phyloP scores from a whole-genome alignment of 345 rosid genomes.

The Citrus unshiu region DNA sequence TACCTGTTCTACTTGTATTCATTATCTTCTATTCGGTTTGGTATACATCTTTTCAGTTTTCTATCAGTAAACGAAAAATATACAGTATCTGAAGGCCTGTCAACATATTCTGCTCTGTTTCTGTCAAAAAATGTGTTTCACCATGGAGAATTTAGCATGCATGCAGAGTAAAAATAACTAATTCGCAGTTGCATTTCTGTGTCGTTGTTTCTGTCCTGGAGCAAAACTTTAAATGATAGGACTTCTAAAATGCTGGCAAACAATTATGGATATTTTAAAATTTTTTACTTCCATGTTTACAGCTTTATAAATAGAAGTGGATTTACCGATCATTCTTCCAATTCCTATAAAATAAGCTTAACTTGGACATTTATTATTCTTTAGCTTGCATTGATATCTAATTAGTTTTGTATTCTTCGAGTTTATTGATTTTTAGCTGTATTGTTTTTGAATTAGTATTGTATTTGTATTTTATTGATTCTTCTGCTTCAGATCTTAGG shows the following conservation, averaged over 20 bases:
- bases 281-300: not conserved
- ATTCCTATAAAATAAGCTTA: not conserved
- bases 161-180: not conserved
- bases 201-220: not conserved
- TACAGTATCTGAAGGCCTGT: not conserved
- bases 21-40: not conserved
- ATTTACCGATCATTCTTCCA: not conserved
- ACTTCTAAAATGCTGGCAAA: not conserved
- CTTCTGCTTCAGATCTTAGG: not conserved
- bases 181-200: not conserved
- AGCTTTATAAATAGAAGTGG: not conserved
- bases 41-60: not conserved
- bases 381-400: not conserved
- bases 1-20: not conserved
- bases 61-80: not conserved
- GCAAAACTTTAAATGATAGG: not conserved
- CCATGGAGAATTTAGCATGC: not conserved
- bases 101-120: not conserved
- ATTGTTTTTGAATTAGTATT: too few relatives aligned
- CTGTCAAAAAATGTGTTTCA: not conserved
- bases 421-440: not conserved
- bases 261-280: not conserved
- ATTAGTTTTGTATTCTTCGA: not conserved
- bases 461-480: not conserved
- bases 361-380: not conserved